A percentile compares a stretch with the other conserved stretches of the same genome.
These are phyloP conservation scores for Chytriomyces sp. DNA, from an alignment of 192 early-diverging fungal genomes.

Conservation along the genomic window DNA sequence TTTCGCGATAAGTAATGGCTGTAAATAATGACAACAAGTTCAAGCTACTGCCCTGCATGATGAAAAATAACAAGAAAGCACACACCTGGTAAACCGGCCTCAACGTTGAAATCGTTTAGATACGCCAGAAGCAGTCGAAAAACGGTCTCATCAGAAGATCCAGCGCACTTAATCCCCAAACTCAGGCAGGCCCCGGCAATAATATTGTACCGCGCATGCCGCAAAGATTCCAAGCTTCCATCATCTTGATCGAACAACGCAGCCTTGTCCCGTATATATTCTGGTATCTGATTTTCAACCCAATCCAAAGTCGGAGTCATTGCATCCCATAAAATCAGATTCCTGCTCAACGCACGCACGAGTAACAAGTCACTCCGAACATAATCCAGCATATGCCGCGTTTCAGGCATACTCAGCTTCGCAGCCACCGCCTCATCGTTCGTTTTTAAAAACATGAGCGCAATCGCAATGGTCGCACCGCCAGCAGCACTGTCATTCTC, in stretches of 20 bases:
- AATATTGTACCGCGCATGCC: constrained; percentile 70
- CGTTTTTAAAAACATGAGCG: constrained; percentile 82
- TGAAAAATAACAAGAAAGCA: not conserved
- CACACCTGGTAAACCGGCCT: constrained; percentile 39
- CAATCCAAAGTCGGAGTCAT: constrained; percentile 69
- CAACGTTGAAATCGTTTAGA: constrained; percentile 58
- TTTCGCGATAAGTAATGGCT: constrained; percentile 63
- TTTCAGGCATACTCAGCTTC: constrained; percentile 66
- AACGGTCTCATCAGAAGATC: constrained; percentile 49
- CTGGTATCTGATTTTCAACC: constrained; percentile 68
- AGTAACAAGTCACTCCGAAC: constrained; percentile 75
- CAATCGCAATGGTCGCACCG: constrained; percentile 82
- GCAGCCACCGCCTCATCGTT: constrained; percentile 70
- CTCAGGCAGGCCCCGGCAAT: constrained; percentile 71
- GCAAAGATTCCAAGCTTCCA: constrained; percentile 47
- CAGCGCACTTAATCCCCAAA: constrained; percentile 74
- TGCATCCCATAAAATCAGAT: constrained; percentile 77
- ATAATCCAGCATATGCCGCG: constrained; percentile 64
- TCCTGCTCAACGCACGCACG: constrained; percentile 68
- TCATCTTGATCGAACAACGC: constrained; percentile 16
- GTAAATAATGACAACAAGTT: not conserved
- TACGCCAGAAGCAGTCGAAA: constrained; percentile 56
- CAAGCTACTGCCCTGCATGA: not conserved
- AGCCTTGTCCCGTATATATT: constrained; percentile 52
- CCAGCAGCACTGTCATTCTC: constrained; percentile 50